Percentiles rank a stretch among this genome's conserved stretches.
These are phyloP conservation scores for Yarrowia keelungensis DNA, from an alignment of 805 yeast species.

Conservation along the genomic window DNA sequence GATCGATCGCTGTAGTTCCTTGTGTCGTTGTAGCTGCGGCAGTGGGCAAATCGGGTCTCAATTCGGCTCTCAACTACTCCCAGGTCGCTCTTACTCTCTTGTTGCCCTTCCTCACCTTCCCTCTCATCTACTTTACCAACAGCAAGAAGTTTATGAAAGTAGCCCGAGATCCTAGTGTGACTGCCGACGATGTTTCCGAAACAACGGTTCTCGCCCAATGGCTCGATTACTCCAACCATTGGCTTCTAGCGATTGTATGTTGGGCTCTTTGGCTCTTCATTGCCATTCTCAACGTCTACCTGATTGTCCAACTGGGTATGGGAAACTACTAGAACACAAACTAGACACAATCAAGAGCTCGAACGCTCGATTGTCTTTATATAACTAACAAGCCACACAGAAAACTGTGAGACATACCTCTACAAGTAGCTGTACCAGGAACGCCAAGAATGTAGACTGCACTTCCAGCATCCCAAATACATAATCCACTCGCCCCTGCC, in stretches of 20 bases:
- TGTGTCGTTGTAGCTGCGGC: constrained; percentile 73
- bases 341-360: neutral
- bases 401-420: too few relatives aligned
- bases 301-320: constrained; percentile 57
- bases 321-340: constrained; percentile 48
- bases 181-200: constrained; percentile 14
- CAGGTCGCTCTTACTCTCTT: constrained; percentile 85
- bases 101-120: constrained; percentile 84
- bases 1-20: constrained; percentile 81
- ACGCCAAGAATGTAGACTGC: too few relatives aligned
- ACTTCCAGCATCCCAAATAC: too few relatives aligned
- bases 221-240: constrained; percentile 58
- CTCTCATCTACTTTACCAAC: constrained; percentile 82
- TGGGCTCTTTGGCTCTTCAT: constrained; percentile 73
- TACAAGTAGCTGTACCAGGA: too few relatives aligned
- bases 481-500: too few relatives aligned
- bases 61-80: constrained; percentile 77
- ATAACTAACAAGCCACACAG: too few relatives aligned
- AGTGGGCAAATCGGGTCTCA: constrained; percentile 76
- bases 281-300: constrained; percentile 71
- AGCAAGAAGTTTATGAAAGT: constrained; percentile 67
- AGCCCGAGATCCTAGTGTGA: constrained; percentile 9
- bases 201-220: constrained; percentile 29
- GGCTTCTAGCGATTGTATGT: constrained; percentile 62
- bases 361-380: neutral